Evolutionary conservation across 176 grass and related monocot genomes (phyloP), one percentile per base, ranked within the genome.

Genomic region (Thalia dealbata): DNA sequence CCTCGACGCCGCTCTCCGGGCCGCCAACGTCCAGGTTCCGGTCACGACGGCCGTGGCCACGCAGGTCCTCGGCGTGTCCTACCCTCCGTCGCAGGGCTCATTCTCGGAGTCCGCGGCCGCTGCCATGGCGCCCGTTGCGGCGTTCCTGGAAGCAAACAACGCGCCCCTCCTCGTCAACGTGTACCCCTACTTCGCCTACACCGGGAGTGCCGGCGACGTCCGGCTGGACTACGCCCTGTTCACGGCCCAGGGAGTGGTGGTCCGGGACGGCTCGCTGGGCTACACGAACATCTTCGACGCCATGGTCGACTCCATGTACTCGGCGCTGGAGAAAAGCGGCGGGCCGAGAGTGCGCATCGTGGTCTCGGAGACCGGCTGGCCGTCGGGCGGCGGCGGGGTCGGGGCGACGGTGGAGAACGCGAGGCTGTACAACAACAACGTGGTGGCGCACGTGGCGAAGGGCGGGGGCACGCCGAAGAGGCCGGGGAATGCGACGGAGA

Each of bases 211-310:
- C 0, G 71, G 66, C 19, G 73, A 84, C 10, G 82, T 92, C 61
- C 70, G 21, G 67, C 78, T 96, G 59, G 78, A 84, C 78, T 96
- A 96, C 50, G 92, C 92, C 55, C 92, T 96, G 3, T 82, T 90
- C 64, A 83, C 78, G 4, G 72, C 73, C 1, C 43, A 29, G n/a
- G 74, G 35, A 56, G 66, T 71, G 1, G 46, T 72, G 27, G 80
- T 81, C 6, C 22, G 62, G n/a, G 92, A 96, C 74, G 76, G 67
- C 50, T 71, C 64, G 0, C 43, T 80, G 52, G 59, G 73, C 21
- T 96, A 96, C 75, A 83, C 50, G 10, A 96, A 90, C 92, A 86
- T 96, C 78, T 96, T 96, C 78, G 92, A 96, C 55, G 89, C 92
- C 16, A 96, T 90, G 26, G 44, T 92, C 5, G 92, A 96, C 80